phyloP scores from a whole-genome alignment of 495 filamentous ascomycete species.

The Trichocladium uniseriatum region DNA sequence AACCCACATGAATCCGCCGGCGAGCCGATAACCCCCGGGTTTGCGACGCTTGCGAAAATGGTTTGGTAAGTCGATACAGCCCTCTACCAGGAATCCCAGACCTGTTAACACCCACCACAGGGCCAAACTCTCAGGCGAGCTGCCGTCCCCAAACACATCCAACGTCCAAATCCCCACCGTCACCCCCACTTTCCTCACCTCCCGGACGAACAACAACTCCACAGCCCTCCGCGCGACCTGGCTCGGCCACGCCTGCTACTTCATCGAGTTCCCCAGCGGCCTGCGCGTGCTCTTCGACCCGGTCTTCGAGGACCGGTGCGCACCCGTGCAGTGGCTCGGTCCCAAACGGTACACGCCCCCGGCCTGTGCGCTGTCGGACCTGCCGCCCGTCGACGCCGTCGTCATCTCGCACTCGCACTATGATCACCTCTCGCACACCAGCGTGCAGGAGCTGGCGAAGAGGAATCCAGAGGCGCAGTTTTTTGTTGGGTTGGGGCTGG shows the following conservation, averaged over 20 bases:
- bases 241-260: constrained; percentile 94
- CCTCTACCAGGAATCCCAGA: no score
- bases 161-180: constrained; percentile 45
- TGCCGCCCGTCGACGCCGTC: constrained; percentile 79
- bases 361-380: constrained; percentile 68
- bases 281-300: constrained; percentile 91
- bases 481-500: constrained; percentile 82
- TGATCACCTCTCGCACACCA: constrained; percentile 77
- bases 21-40: neutral
- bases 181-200: constrained; percentile 60
- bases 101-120: constrained; percentile 22
- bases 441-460: constrained; percentile 59
- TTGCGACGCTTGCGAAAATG: constrained; percentile 1
- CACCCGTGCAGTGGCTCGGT: constrained; percentile 59
- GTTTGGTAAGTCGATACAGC: constrained; percentile 11
- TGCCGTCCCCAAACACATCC: constrained; percentile 54
- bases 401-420: constrained; percentile 93
- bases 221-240: constrained; percentile 73
- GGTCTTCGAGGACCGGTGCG: constrained; percentile 83
- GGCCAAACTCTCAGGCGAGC: constrained; percentile 51
- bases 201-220: constrained; percentile 44
- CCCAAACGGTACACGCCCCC: constrained; percentile 75
- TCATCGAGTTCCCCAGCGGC: constrained; percentile 82
- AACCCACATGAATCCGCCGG: constrained; percentile 29
- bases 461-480: constrained; percentile 74